Evolutionary conservation across 768 basidiomycete genomes (phyloP).

Genomic region (Candolleomyces aberdarensis): DNA sequence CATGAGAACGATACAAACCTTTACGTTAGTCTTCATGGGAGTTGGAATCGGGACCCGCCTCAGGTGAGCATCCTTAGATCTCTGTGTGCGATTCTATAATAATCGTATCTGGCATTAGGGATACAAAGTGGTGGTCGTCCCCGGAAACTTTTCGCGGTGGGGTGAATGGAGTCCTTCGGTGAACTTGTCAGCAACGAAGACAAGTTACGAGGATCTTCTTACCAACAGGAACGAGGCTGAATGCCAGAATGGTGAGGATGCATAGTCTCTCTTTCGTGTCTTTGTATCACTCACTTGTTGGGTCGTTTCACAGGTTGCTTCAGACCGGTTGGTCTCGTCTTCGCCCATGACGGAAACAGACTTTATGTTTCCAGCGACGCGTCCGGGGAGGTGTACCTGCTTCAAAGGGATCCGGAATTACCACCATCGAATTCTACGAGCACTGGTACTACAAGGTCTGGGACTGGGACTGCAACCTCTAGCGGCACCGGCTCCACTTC

Average conservation of each 20-base stretch:
- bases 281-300: too few relatives aligned
- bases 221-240: not conserved
- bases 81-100: too few relatives aligned
- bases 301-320: too few relatives aligned
- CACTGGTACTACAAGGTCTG: not conserved
- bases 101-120: not conserved
- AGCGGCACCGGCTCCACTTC: not conserved
- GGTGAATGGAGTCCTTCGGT: slow-evolving; percentile 1
- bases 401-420: not conserved
- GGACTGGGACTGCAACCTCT: not conserved
- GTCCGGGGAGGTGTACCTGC: slow-evolving; percentile 4
- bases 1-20: not conserved
- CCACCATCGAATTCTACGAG: not conserved
- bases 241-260: not conserved
- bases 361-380: slow-evolving; percentile 4
- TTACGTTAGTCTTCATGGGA: slow-evolving; percentile 5
- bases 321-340: not conserved
- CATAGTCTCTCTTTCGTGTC: not conserved
- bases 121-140: slow-evolving; percentile 8
- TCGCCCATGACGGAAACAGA: not conserved
- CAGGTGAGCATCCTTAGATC: not conserved
- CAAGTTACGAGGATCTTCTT: not conserved
- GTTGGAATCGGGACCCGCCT: slow-evolving; percentile 5
- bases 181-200: not conserved
- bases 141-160: slow-evolving; percentile 2